These are phyloP conservation scores for Tetrapisispora phaffii DNA, from an alignment of 805 yeast genomes.

Conservation along the genomic window DNA sequence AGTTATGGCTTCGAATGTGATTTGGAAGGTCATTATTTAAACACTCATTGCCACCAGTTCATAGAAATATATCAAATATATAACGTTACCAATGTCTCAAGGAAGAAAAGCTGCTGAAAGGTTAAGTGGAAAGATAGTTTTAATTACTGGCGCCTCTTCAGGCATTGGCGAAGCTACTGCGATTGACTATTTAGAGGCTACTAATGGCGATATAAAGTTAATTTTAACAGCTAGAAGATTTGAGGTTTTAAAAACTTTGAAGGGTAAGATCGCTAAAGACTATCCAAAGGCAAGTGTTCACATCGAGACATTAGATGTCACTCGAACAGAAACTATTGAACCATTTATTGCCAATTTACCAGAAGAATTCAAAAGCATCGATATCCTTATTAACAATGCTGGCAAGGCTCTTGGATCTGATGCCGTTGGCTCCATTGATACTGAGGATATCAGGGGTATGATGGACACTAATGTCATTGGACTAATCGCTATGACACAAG, in stretches of 20 bases:
- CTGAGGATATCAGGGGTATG: constrained; percentile 63
- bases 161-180: constrained; percentile 96
- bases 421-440: constrained; percentile 55
- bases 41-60: no score
- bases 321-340: constrained; percentile 40
- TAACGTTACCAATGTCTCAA: constrained; percentile 40
- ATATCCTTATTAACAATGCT: constrained; percentile 62
- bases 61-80: no score
- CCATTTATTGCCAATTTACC: constrained; percentile 49
- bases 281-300: constrained; percentile 41
- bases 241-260: constrained; percentile 45
- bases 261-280: constrained; percentile 36
- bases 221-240: constrained; percentile 71
- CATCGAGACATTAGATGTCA: constrained; percentile 47
- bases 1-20: no score
- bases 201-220: constrained; percentile 60
- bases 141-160: constrained; percentile 94
- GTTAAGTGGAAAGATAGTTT: constrained; percentile 64
- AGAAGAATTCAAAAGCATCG: constrained; percentile 50
- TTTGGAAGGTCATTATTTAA: no score
- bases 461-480: constrained; percentile 84
- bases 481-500: constrained; percentile 73
- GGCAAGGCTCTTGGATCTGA: constrained; percentile 77
- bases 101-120: constrained; percentile 72
- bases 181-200: constrained; percentile 65